Evolutionary conservation across 805 yeast genomes (phyloP), one percentile per base, ranked within the genome.

Genomic region (Ogataea chonburiensis): DNA sequence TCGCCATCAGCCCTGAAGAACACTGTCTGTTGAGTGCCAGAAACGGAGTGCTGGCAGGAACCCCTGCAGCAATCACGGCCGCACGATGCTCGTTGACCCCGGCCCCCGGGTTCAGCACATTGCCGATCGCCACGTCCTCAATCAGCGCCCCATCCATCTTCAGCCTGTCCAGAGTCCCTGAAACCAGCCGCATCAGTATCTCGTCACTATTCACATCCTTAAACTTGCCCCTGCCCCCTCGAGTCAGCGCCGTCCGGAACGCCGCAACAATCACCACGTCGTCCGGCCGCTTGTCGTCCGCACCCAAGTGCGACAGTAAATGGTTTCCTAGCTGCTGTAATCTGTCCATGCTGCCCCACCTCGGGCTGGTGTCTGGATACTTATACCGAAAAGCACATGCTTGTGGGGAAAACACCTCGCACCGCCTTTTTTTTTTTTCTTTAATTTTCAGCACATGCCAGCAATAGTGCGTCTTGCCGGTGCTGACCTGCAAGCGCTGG

Each of bases 21-120:
- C 98, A 91, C 62, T 89, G 97, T 65, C 98, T 79, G 70, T 91
- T 91, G 46, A 91, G 58, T 11, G 96, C 88, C 53, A 78, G 66
- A 51, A 89, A 86, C 7, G 95, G 89, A 10, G 81, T 72, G 2
- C 79, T 63, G 59, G 81, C 67, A 20, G 97, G 97, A 35, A 89
- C 73, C 23, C 96, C 98, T 8, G 97, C 94, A 14, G 89, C 93
- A 40, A 91, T 73, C 49, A 76, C 71, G 26, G 97, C 96, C 31
- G 95, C 96, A 52, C 98, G 73, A 65, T 86, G 95, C 65, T 89
- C 97, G 38, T 83, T 82, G 37, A 93, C 96, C 53, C 97, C 98
- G 16, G 97, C 94, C 33, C 95, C 96, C 31, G 77, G 75, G 67
- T 89, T 87, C 56, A 89, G 73, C 17, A 91, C 97, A 61, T 91